Evolutionary conservation across 2,329 filamentous ascomycete genomes (phyloP).

Genomic region (Dothidotthia symphoricarpi): DNA sequence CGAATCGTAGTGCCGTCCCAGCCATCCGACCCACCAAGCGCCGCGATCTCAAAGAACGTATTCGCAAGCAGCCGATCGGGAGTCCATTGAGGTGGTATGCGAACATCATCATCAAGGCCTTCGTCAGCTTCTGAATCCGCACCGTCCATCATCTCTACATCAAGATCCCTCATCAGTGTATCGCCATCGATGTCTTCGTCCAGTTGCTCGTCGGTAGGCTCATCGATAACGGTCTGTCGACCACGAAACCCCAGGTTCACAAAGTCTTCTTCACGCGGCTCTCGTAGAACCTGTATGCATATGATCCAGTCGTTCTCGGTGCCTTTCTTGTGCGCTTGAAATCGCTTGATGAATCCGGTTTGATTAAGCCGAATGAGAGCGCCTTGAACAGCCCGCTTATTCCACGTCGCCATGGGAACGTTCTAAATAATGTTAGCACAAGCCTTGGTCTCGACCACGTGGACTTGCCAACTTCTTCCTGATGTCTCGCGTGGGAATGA

Average conservation of each 20-base stretch:
- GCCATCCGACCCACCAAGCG: conserved; percentile 49
- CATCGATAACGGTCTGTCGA: conserved; percentile 14
- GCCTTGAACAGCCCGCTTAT: conserved; percentile 41
- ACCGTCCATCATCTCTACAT: conserved; percentile 30
- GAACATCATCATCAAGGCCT: conserved; percentile 20
- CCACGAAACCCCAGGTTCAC: conserved; percentile 32
- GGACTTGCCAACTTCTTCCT: conserved; percentile 48
- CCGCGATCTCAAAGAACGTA: conserved; percentile 51
- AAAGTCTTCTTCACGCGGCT: conserved; percentile 36
- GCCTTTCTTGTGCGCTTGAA: conserved; percentile 33
- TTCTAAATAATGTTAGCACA: conserved; percentile 24
- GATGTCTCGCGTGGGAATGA: conserved; percentile 55
- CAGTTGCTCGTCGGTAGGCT: conserved; percentile 19
- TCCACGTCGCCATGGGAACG: conserved; percentile 36
- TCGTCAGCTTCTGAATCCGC: conserved; percentile 15
- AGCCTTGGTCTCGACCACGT: too few relatives aligned
- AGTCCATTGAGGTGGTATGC: conserved; percentile 54
- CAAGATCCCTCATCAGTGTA: conserved; percentile 32
- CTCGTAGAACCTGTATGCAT: conserved; percentile 45
- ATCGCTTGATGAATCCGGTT: conserved; percentile 42
- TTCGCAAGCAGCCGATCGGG: conserved; percentile 55
- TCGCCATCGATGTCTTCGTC: conserved; percentile 35
- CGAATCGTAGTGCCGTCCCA: conserved; percentile 48
- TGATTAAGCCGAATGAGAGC: conserved; percentile 43
- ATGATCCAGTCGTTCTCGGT: conserved; percentile 29